Conservation (phyloP, 139 green algal species). For the Protoeuglena noctilucae region DNA sequence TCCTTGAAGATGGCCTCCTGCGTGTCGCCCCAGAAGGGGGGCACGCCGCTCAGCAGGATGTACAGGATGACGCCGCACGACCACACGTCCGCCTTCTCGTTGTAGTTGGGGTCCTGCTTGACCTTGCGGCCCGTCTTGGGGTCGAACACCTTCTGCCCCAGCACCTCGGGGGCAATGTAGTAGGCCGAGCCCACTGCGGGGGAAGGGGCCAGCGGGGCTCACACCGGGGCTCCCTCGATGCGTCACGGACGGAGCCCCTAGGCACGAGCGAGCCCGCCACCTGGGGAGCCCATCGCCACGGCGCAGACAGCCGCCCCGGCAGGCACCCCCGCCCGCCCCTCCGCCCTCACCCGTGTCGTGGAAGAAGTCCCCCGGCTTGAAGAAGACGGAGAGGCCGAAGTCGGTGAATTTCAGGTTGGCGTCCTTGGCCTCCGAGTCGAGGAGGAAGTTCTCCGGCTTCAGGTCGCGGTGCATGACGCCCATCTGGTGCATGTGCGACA, state of each 20-base stretch:
- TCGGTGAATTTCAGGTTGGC: constrained; percentile 4
- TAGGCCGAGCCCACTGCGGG: constrained; percentile 32
- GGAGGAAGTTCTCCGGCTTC: constrained; percentile 5
- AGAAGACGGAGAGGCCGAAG: constrained; percentile 10
- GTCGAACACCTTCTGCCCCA: constrained; percentile 23
- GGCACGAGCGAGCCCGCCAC: no score
- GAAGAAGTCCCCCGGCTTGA: constrained; percentile 6
- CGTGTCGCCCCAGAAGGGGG: constrained; percentile 74
- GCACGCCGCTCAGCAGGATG: constrained; percentile 71
- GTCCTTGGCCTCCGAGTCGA: background rate
- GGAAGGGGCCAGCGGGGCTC: no score
- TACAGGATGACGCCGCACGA: constrained; percentile 75
- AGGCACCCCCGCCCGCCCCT: constrained; percentile 2
- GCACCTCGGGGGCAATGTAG: constrained; percentile 40
- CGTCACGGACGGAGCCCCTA: no score
- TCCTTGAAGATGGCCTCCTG: constrained; percentile 60
- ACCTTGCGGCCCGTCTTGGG: constrained; percentile 18
- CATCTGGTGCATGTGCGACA: background rate
- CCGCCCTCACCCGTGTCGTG: constrained; percentile 4
- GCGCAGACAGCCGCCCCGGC: no score
- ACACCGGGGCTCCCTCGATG: no score
- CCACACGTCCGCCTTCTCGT: constrained; percentile 53
- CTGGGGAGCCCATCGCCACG: no score
- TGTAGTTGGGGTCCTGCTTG: constrained; percentile 7
- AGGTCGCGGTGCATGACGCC: constrained; percentile 2